phyloP scores from a whole-genome alignment of 495 filamentous ascomycete genomes.

The Podospora tetraspora region DNA sequence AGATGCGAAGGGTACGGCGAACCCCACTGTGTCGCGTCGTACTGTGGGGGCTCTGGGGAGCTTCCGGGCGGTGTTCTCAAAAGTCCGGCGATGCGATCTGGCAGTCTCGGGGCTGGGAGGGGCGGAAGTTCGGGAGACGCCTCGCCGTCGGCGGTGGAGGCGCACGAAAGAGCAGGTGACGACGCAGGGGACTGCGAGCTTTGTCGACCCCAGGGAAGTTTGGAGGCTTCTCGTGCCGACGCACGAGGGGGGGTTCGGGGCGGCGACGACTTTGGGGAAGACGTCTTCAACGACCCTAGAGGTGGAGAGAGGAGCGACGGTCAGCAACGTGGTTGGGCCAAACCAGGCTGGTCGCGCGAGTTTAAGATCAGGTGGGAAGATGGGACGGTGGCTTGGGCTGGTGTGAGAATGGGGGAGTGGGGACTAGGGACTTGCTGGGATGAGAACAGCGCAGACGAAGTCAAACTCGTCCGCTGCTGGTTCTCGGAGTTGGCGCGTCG shows the following conservation, averaged over 20 bases:
- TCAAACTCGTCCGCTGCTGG: constrained; percentile 49
- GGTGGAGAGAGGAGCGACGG: neutral
- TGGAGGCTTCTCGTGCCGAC: constrained; percentile 45
- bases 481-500: constrained; percentile 35
- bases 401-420: constrained; percentile 5
- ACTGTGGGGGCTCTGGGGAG: constrained; percentile 27
- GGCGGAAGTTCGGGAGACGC: constrained; percentile 51
- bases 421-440: constrained; percentile 34
- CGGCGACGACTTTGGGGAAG: constrained; percentile 41
- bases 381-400: neutral
- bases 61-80: constrained; percentile 46
- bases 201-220: constrained; percentile 18
- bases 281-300: constrained; percentile 41
- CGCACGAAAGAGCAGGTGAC: constrained; percentile 47
- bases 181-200: constrained; percentile 31
- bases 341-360: neutral
- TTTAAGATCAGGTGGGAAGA: neutral
- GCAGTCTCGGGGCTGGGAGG: constrained; percentile 44
- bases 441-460: constrained; percentile 55
- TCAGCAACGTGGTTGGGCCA: constrained; percentile 10
- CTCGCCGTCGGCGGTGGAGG: constrained; percentile 49
- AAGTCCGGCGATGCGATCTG: constrained; percentile 43
- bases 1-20: constrained; percentile 61
- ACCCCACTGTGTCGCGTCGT: constrained; percentile 67
- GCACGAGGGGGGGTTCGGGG: constrained; percentile 47